These are phyloP conservation scores for Rosa hybrid DNA, from an alignment of 331 rosid species.

Conservation along the genomic window DNA sequence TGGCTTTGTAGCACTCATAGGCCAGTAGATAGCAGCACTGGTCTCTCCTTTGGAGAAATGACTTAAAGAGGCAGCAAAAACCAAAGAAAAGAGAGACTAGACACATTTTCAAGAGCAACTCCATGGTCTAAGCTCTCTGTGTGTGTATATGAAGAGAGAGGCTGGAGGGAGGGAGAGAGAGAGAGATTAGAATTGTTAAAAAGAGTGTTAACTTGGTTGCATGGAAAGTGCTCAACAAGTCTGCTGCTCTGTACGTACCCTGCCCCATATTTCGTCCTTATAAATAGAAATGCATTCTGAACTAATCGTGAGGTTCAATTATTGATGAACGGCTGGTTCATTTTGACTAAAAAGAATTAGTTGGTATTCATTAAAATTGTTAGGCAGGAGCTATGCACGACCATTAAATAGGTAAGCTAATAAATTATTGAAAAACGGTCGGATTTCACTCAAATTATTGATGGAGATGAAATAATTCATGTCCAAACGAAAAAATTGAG, in stretches of 20 bases:
- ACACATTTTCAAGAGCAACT: conserved; percentile 6
- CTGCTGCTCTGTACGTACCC: background rate
- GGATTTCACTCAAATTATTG: background rate
- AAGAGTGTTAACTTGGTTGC: background rate
- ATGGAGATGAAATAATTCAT: background rate
- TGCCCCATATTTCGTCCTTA: background rate
- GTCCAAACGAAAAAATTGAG: no score
- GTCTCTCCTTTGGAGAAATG: conserved; percentile 2
- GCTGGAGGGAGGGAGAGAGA: background rate
- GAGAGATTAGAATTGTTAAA: background rate
- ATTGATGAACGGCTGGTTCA: background rate
- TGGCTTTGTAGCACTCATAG: conserved; percentile 25
- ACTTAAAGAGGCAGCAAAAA: background rate
- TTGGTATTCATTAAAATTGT: background rate
- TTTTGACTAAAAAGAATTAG: background rate
- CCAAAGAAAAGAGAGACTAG: background rate
- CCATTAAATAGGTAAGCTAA: no score
- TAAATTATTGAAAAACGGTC: no score
- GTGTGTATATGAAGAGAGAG: background rate
- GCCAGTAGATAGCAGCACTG: conserved; percentile 22
- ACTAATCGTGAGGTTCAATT: background rate
- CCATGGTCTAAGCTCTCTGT: conserved; percentile 1
- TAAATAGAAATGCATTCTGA: background rate
- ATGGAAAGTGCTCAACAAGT: background rate
- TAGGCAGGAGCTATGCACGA: background rate